phyloP scores from a whole-genome alignment of 805 yeast species.

The Metschnikowia cubensis region DNA sequence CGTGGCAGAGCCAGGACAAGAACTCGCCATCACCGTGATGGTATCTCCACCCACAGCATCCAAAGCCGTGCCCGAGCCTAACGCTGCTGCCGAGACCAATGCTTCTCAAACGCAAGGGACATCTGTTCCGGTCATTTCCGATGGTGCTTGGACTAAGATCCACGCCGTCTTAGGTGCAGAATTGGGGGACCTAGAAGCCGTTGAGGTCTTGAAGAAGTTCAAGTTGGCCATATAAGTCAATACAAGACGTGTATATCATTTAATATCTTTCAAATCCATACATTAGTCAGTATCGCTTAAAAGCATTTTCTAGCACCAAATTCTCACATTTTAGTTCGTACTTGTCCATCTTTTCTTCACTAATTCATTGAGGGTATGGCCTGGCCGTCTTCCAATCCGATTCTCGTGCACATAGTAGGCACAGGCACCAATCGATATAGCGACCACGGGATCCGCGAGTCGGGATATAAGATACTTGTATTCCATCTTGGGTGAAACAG shows the following conservation, averaged over 20 bases:
- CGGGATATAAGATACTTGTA: conserved; percentile 50
- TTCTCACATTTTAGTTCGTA: no score
- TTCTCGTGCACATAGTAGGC: conserved; percentile 64
- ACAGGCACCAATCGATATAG: conserved; percentile 55
- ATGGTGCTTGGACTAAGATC: conserved; percentile 45
- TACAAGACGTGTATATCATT: no score
- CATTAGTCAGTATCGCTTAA: no score
- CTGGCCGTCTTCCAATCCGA: conserved; percentile 53
- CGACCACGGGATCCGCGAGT: conserved; percentile 61
- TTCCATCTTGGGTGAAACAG: conserved; percentile 21
- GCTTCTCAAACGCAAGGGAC: not conserved
- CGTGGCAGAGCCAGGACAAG: conserved; percentile 14
- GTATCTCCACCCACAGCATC: conserved; percentile 15
- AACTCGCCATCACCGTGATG: conserved; percentile 15
- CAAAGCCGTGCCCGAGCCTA: not conserved
- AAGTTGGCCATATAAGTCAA: conserved; percentile 3
- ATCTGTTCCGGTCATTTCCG: conserved; percentile 11
- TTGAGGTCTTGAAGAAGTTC: conserved; percentile 28
- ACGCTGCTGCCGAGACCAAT: not conserved
- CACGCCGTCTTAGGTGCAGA: conserved; percentile 30
- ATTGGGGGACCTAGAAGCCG: conserved; percentile 24
- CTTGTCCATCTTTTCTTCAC: not conserved
- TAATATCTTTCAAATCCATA: no score
- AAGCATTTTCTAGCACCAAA: no score
- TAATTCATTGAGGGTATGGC: conserved; percentile 57